These are phyloP conservation scores for Dalbergia cultrata DNA, from an alignment of 306 rosid species.

Conservation along the genomic window DNA sequence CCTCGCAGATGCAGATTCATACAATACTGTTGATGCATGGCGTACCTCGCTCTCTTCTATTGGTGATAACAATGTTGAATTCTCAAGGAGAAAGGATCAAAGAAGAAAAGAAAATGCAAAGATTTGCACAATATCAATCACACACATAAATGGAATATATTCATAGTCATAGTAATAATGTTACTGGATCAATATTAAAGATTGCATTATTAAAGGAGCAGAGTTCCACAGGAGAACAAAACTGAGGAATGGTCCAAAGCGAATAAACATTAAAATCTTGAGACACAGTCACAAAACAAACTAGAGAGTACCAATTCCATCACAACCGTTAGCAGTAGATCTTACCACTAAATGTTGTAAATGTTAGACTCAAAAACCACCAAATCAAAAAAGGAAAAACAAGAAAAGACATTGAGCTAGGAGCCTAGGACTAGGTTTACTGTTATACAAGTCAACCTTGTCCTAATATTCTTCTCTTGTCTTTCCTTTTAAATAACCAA, in stretches of 20 bases:
- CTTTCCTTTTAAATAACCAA: background rate
- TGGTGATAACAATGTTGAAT: background rate
- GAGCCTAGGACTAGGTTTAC: conserved; percentile 10
- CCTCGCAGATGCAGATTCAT: background rate
- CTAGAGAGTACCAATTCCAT: conserved; percentile 24
- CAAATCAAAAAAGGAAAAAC: conserved; percentile 30
- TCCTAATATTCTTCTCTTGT: background rate
- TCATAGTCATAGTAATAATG: background rate
- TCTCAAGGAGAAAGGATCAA: background rate
- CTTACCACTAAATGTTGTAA: conserved; percentile 36
- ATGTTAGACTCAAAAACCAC: conserved; percentile 48
- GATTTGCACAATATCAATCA: background rate
- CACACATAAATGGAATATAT: conserved; percentile 9
- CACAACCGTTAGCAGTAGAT: conserved; percentile 37
- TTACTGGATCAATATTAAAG: conserved; percentile 3
- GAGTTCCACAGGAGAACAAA: background rate
- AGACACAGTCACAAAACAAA: conserved; percentile 35
- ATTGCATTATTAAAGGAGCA: background rate
- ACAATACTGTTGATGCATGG: background rate
- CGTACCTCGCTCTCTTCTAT: background rate
- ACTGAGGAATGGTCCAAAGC: background rate
- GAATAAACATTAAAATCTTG: conserved; percentile 41
- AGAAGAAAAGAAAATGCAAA: background rate
- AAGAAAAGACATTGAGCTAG: background rate
- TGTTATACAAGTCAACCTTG: conserved; percentile 37